phyloP scores from a whole-genome alignment of 2,329 filamentous ascomycete species.

The Fusarium ambrosium region DNA sequence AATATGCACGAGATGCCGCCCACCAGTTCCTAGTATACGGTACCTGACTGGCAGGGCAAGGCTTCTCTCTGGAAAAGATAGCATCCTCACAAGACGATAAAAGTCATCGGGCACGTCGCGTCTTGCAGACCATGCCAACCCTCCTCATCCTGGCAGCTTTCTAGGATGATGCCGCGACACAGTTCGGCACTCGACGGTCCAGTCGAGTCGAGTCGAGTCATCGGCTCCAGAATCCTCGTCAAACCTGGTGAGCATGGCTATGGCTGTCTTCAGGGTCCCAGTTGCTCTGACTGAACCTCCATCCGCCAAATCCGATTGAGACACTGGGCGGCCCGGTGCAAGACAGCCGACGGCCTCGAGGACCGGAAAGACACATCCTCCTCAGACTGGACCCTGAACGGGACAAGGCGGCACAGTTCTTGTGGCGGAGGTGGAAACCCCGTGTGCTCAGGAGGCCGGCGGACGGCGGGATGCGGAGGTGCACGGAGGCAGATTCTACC shows the following conservation, averaged over 20 bases:
- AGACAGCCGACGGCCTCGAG: not conserved
- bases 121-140: conserved; percentile 9
- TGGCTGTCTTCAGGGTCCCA: not conserved
- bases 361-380: conserved; percentile 11
- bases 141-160: conserved; percentile 7
- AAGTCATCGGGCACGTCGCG: conserved; percentile 1
- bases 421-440: conserved; percentile 19
- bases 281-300: not conserved
- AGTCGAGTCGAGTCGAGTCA: conserved; percentile 1
- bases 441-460: conserved; percentile 11
- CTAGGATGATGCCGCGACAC: not conserved
- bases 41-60: conserved; percentile 22
- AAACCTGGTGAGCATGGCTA: not conserved
- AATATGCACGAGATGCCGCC: conserved; percentile 31
- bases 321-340: conserved; percentile 7
- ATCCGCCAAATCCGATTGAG: not conserved
- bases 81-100: conserved; percentile 12
- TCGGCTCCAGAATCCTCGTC: not conserved
- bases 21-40: conserved; percentile 32
- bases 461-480: conserved; percentile 19
- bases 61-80: conserved; percentile 14
- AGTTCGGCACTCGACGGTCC: not conserved
- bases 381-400: not conserved
- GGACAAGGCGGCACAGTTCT: conserved; percentile 15
- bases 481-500: not conserved